Evolutionary conservation across 192 early-diverging fungal species (phyloP), one percentile per base, ranked within the genome.

Genomic region (Entomortierella parvispora): DNA sequence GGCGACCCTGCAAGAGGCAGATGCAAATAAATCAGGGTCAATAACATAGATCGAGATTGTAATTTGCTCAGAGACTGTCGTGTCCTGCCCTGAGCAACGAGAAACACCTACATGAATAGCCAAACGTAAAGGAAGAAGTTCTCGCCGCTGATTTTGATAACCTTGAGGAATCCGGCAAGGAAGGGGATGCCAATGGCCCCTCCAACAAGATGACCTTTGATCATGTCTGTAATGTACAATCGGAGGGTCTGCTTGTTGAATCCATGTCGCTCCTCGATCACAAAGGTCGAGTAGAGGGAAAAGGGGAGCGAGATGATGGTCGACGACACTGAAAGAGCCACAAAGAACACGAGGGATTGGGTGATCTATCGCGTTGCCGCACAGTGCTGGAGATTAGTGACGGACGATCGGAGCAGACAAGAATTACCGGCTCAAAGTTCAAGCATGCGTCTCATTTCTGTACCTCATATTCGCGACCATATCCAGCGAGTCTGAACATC

Each of bases 161-260:
- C 89, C 80, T 89, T 87, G 52, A 98, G 78, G 59, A 95, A 93
- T 25, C 82, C 91, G 18, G 92, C 88, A 28, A 97, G 52, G 26
- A 97, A 71, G 1, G 96, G 95, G 32, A 89, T 79, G 20, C 94
- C 92, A 59, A 99, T 89, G 7, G 88, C 86, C 6, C 81, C 84
- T 8, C 83, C 85, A 48, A 99, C 80, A 23, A 88, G 42, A 47
- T 92, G 80, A 2, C 80, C 84, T 79, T 97, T 99, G 59, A 93
- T 56, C 63, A 86, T 64, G 71, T 99, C 97, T 1, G 86, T 86
- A 37, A 95, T 80, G 74, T 91, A 99, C 42, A 96, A 68, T 0
- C 84, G 81, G 20, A 91, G 49, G 9, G 96, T 97, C 76, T 92
- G 90, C 75, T 99, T 99, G 84, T 99, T 99, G 81, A 99, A 98